Evolutionary conservation across 495 filamentous ascomycete genomes (phyloP).

Genomic region (Aspergillus sparsus): DNA sequence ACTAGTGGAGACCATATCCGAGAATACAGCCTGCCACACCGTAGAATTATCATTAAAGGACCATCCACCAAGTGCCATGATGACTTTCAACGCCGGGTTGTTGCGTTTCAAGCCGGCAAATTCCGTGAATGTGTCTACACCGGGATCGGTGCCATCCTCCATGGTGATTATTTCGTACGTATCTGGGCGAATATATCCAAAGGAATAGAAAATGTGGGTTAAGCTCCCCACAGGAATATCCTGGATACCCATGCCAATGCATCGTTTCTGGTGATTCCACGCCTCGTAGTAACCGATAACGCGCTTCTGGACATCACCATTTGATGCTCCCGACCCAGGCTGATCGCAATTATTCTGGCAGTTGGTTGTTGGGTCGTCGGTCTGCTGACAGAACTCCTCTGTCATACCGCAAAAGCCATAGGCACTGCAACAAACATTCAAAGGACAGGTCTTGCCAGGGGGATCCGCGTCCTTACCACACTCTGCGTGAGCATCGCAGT

Average conservation of each 20-base stretch:
- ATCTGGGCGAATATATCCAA: conserved; percentile 15
- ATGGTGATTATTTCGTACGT: conserved; percentile 8
- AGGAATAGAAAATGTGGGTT: conserved; percentile 13
- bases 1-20: conserved; percentile 22
- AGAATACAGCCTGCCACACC: conserved; percentile 7
- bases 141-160: not conserved
- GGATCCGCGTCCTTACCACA: too few relatives aligned
- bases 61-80: conserved; percentile 18
- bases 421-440: conserved; percentile 35
- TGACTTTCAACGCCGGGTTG: conserved; percentile 8
- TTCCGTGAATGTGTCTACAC: not conserved
- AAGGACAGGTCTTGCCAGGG: conserved; percentile 30
- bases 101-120: conserved; percentile 11
- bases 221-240: conserved; percentile 16
- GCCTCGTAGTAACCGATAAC: conserved; percentile 20
- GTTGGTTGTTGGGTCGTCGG: conserved; percentile 1
- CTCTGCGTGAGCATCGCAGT: too few relatives aligned
- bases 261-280: conserved; percentile 10
- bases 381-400: conserved; percentile 44
- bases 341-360: conserved; percentile 21
- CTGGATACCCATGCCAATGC: conserved; percentile 10
- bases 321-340: conserved; percentile 2
- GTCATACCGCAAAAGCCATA: conserved; percentile 41
- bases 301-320: not conserved
- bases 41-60: conserved; percentile 15